Evolutionary conservation across 2,329 filamentous ascomycete species (phyloP), one percentile per base, ranked within the genome.

Genomic region (Epichloe uncinata): DNA sequence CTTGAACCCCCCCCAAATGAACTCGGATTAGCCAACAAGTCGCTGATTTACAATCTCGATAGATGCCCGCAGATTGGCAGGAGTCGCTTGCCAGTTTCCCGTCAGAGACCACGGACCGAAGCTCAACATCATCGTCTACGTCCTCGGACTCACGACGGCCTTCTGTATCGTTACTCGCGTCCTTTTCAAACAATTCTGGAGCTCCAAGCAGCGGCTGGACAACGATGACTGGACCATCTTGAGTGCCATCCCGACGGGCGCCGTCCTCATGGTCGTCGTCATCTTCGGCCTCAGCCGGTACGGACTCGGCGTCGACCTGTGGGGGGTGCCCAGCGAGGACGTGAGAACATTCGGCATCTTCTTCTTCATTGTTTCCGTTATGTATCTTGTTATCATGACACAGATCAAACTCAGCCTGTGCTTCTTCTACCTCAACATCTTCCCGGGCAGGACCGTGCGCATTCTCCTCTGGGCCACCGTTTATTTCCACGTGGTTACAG

Each of bases 361-460:
- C 47, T 66, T 67, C 47, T 65, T 58, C 52, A 15, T 63, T 7
- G 53, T 64, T 1, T 63, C 67, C 33, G 55, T 66, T 0, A 56
- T 70, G 22, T 72, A 72, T 55, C 65, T 71, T 53, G 33, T 61
- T 0, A 60, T 66, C 34, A 59, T 69, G 44, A 61, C 62, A 4
- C 54, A 69, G 5, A 61, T 68, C 41, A 71, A 72, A 54, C 55
- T 70, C 12, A 67, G 69, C 1, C 56, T 73, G 12, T 53, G 71
- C 8, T 62, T 66, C 52, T 70, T 73, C 52, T 73, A 71, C 48
- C 60, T 70, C n/a, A 62, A 67, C 15, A 68, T 73, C 42, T 73
- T 73, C 36, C 64, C 66, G 0, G 57, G 58, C 0, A 54, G 42
- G 5, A 51, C 34, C 0, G 60, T 67, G 11, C 58, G 61, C 5